A percentile compares a stretch with the other conserved stretches of the same genome.
These are phyloP conservation scores for Aspergillus japonicus DNA, from an alignment of 2,329 filamentous ascomycete species.

Conservation along the genomic window DNA sequence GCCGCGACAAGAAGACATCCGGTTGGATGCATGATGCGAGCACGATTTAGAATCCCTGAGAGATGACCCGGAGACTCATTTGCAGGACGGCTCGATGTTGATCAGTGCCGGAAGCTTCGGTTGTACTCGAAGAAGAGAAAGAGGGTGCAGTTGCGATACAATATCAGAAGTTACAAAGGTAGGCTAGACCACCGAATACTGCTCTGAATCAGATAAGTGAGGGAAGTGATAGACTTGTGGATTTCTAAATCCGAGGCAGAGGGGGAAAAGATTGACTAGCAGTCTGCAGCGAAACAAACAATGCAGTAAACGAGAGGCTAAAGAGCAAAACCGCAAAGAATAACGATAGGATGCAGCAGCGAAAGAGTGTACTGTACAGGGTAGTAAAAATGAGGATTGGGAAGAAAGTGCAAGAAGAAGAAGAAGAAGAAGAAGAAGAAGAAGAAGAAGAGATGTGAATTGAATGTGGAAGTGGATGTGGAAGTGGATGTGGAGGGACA, in stretches of 20 bases:
- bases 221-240: not conserved
- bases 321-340: not conserved
- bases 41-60: not conserved
- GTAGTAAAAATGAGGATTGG: not conserved
- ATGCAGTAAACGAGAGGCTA: not conserved
- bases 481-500: not conserved
- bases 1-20: slow-evolving; percentile 35
- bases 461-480: not conserved
- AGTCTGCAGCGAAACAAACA: not conserved
- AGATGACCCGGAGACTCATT: not conserved
- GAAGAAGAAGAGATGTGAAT: not conserved
- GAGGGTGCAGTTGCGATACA: too few relatives aligned
- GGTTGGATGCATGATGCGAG: slow-evolving; percentile 38
- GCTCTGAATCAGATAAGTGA: not conserved
- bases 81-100: not conserved
- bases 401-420: not conserved
- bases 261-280: not conserved
- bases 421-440: not conserved
- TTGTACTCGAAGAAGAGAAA: not conserved
- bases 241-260: not conserved
- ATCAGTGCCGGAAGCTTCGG: not conserved
- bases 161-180: not conserved
- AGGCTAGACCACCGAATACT: not conserved
- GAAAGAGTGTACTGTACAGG: not conserved
- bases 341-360: not conserved